phyloP scores from a whole-genome alignment of 352 stramenopile genomes.

The Phytophthora litchii region DNA sequence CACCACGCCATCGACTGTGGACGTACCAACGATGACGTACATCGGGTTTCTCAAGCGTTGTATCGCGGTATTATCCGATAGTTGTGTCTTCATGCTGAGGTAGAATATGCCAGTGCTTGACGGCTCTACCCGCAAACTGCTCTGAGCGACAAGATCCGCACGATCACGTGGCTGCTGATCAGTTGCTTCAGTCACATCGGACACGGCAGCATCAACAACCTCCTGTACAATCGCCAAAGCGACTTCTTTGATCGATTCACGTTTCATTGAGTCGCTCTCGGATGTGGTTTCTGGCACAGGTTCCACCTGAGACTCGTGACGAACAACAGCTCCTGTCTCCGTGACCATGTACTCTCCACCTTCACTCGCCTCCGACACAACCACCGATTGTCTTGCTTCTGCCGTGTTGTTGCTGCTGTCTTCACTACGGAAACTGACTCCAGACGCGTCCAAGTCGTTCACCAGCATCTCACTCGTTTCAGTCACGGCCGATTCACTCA shows the following conservation, averaged over 20 bases:
- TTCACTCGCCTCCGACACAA: conserved; percentile 27
- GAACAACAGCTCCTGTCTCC: conserved; percentile 31
- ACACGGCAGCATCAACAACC: conserved; percentile 24
- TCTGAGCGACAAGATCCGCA: conserved; percentile 8
- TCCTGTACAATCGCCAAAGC: conserved; percentile 27
- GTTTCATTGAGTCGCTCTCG: conserved; percentile 2
- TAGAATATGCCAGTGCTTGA: conserved; percentile 22
- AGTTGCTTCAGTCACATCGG: background rate
- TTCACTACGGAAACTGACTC: conserved; percentile 17
- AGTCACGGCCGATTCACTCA: conserved; percentile 20
- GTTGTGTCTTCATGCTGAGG: conserved; percentile 20
- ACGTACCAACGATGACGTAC: conserved; percentile 43
- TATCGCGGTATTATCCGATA: conserved; percentile 2
- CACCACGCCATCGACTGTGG: conserved; percentile 40
- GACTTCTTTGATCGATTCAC: conserved; percentile 23
- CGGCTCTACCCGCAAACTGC: conserved; percentile 31
- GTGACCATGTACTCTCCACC: conserved; percentile 33
- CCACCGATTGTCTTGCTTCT: conserved; percentile 18
- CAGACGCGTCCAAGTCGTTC: conserved; percentile 28
- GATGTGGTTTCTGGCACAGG: background rate
- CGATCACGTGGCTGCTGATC: conserved; percentile 10
- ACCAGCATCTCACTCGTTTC: conserved; percentile 28
- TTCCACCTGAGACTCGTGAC: conserved; percentile 13
- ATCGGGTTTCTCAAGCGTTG: conserved; percentile 3
- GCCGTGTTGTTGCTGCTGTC: conserved; percentile 15